Conservation (phyloP, 495 filamentous ascomycete species). For the Talaromyces proteolyticus region DNA sequence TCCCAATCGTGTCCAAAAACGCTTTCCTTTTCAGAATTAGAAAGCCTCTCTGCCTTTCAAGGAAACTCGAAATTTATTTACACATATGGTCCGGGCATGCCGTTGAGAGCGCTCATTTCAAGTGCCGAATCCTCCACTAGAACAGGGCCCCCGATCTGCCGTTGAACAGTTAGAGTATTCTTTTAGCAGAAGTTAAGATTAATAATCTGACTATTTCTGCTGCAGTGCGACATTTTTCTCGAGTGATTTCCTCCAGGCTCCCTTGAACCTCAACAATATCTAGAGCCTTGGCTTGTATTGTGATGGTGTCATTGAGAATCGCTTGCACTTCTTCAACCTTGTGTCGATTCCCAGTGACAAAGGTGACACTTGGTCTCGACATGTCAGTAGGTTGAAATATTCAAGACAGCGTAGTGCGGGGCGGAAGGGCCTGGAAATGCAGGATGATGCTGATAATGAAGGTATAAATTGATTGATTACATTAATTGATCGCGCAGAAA, state of each 20-base stretch:
- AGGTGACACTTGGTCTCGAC: too few species aligned
- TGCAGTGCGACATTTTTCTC: constrained; percentile 69
- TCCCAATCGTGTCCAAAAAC: constrained; percentile 74
- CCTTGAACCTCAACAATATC: constrained; percentile 79
- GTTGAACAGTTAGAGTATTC: too few species aligned
- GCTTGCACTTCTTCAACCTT: background rate
- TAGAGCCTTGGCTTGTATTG: background rate
- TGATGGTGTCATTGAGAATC: background rate
- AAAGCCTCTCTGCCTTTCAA: too few species aligned
- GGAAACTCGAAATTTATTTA: constrained; percentile 33
- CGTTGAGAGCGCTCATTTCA: constrained; percentile 76
- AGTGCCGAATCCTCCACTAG: constrained; percentile 92
- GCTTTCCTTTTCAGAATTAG: too few species aligned
- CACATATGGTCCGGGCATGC: constrained; percentile 87
- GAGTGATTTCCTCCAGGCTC: constrained; percentile 70
- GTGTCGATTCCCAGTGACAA: background rate
- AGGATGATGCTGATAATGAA: too few species aligned
- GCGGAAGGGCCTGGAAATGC: too few species aligned
- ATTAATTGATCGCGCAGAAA: too few species aligned
- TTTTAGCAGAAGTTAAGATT: background rate
- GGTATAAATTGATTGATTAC: too few species aligned
- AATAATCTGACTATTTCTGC: constrained; percentile 50
- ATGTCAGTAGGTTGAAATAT: too few species aligned
- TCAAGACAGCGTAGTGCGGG: too few species aligned
- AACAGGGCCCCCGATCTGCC: constrained; percentile 69